These are phyloP conservation scores for Myxozyma kluyveri DNA, from an alignment of 805 yeast species.

Conservation along the genomic window DNA sequence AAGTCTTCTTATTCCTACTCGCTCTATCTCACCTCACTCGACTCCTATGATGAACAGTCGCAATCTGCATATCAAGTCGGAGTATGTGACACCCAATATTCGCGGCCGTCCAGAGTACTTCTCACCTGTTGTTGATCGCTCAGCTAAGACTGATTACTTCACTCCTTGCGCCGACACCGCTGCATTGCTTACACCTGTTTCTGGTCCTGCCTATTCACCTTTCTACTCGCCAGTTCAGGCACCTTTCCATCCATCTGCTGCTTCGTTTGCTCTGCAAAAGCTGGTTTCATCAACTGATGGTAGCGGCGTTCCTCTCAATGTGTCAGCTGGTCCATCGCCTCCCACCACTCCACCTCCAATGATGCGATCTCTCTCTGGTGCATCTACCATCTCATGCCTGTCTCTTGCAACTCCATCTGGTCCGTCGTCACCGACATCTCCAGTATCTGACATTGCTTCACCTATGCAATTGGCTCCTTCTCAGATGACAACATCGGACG, in stretches of 20 bases:
- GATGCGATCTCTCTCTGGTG: conserved; percentile 13
- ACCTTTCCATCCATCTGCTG: conserved; percentile 19
- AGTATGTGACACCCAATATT: conserved; percentile 5
- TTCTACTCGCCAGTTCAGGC: conserved; percentile 17
- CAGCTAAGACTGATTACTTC: conserved; percentile 7
- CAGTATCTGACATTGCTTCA: conserved; percentile 4
- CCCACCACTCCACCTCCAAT: conserved; percentile 28
- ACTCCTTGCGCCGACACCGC: conserved; percentile 15
- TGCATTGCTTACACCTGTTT: conserved; percentile 15
- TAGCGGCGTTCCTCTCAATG: conserved; percentile 7
- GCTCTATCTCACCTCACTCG: conserved; percentile 2
- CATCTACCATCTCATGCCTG: conserved; percentile 9
- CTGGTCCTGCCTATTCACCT: conserved; percentile 15
- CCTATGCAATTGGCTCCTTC: conserved; percentile 1
- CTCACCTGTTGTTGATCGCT: not conserved
- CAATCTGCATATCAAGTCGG: conserved; percentile 11
- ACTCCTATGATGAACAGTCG: too few species aligned
- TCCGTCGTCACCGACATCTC: not conserved
- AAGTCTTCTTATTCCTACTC: not conserved
- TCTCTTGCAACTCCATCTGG: conserved; percentile 5
- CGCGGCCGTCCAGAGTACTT: not conserved
- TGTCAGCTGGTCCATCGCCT: conserved; percentile 21
- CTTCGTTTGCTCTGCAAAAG: conserved; percentile 25
- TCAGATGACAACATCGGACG: not conserved
- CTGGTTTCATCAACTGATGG: conserved; percentile 12